Evolutionary conservation across 129 eudicot genomes (phyloP).

Genomic region (Artemisia annua): DNA sequence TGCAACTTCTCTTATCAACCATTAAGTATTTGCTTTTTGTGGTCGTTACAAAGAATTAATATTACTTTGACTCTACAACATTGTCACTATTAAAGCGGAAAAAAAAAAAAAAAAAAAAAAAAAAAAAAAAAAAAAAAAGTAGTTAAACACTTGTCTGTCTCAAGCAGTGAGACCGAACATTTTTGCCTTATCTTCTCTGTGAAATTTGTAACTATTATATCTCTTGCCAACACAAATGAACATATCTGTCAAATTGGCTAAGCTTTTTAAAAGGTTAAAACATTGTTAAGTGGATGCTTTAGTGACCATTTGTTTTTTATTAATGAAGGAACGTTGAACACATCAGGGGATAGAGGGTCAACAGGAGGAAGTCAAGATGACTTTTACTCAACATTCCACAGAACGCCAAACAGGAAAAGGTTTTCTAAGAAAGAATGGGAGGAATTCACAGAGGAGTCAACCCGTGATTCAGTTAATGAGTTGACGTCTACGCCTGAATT

Average conservation of each 20-base stretch:
- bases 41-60: neutral
- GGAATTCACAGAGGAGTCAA: constrained; percentile 73
- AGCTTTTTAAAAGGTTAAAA: neutral
- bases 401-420: constrained; percentile 66
- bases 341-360: constrained; percentile 29
- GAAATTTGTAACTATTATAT: neutral
- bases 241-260: neutral
- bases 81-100: neutral
- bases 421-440: constrained; percentile 76
- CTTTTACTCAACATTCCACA: constrained; percentile 77
- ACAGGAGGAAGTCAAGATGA: constrained; percentile 30
- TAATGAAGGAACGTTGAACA: constrained; percentile 37
- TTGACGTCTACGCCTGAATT: constrained; percentile 86
- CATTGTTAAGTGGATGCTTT: neutral
- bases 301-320: neutral
- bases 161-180: neutral
- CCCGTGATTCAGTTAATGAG: constrained; percentile 68
- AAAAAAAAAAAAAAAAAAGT: too few species aligned
- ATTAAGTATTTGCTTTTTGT: neutral
- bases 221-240: neutral
- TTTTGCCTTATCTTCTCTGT: neutral
- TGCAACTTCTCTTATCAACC: neutral
- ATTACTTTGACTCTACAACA: neutral
- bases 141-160: neutral
- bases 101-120: too few species aligned